Base-by-base conservation (phyloP, 768 basidiomycete species). In the Sistotremastrum suecicum region DNA sequence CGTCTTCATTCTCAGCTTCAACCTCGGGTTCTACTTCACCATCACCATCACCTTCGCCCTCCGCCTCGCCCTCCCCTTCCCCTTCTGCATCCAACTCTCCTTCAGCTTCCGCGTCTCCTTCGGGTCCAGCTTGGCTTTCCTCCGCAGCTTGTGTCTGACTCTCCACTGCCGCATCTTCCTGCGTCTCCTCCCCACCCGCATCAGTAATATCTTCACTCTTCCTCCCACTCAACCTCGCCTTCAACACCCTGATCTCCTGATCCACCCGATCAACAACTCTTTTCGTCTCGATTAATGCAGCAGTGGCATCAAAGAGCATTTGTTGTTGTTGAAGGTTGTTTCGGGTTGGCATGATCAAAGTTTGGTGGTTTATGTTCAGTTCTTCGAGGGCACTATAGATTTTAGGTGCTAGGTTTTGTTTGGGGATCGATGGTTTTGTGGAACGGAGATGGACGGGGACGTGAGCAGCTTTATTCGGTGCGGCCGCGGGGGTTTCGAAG, bases 271-370 rank as follows among this genome's bases (percentile, higher is more conserved):
- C 94, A 37, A 87, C 75, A 8, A 78, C 66, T 53, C 85, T 81
- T 70, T 97, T 98, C 52, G 78, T 81, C 55, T 97, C 88, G n/a
- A 94, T 71, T 55, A 97, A 63, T 8, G 74, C 68, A 3, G 71
- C 72, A 1, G 86, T 75, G 3, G 83, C 77, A 4, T 81, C 78
- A 39, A 92, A 56, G 10, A 98, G 62, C 9, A 69, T 66, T 50
- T 95, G 90, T 12, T 91, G 67, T 53, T 74, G 75, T 44, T 72
- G 68, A 44, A 80, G 69, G 51, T 90, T 95, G 29, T 80, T 78
- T 36, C 78, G 72, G 2, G 95, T 97, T 11, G 95, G 95, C 90
- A 98, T 97, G 49, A 94, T 85, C 42, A 99, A 72, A 7, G 83
- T 77, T 10, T 72, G 72, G 46, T 78, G 69, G 10, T 72, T 71